Evolutionary conservation across 1,284 basidiomycete species (phyloP), one percentile per base, ranked within the genome.

Genomic region (Trichosporon coremiiforme): DNA sequence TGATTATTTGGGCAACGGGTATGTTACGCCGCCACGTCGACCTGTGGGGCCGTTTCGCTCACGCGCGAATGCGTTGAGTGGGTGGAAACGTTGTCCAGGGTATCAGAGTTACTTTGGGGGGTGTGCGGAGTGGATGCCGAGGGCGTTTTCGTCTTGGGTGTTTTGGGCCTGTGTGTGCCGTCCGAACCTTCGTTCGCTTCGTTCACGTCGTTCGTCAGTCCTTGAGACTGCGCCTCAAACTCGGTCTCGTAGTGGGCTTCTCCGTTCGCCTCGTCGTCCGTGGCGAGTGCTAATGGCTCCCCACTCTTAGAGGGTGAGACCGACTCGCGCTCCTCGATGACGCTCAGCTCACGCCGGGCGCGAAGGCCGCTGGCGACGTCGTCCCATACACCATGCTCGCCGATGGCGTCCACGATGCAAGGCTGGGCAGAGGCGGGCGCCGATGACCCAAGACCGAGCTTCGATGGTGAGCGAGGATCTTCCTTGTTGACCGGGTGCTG

Each of bases 291-390:
- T n/a, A 33, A 31, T n/a, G 29, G 29, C 29, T 60, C 57, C 57
- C 66, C 10, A 64, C 47, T 60, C 57, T 60, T 60, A 60, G 57
- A 33, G 57, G 57, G 57, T n/a, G 57, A 60, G 9, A 12, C 57
- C 13, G 31, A 33, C 45, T 77, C 77, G 22, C 71, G 67, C 71
- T 83, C 82, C 10, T 82, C 82, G 62, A 84, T 84, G 13, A 84
- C 79, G 63, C 79, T 82, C 68, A 84, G 67, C 67, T 81, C 80
- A 65, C 81, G 74, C 66, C 75, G 75, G 12, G 78, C 79, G 57
- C 70, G 67, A 22, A 53, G 29, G 1, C 50, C 60, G 29, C 47
- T 57, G 68, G 71, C 76, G 71, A 38, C 75, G 76, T 72, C 73
- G 33, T 68, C 74, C 53, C 74, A 75, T 6, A 68, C 70, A 8